A percentile compares a stretch with the other conserved stretches of the same genome.
These are phyloP conservation scores for Thermoascus crustaceus DNA, from an alignment of 2,329 filamentous ascomycete species.

Conservation along the genomic window DNA sequence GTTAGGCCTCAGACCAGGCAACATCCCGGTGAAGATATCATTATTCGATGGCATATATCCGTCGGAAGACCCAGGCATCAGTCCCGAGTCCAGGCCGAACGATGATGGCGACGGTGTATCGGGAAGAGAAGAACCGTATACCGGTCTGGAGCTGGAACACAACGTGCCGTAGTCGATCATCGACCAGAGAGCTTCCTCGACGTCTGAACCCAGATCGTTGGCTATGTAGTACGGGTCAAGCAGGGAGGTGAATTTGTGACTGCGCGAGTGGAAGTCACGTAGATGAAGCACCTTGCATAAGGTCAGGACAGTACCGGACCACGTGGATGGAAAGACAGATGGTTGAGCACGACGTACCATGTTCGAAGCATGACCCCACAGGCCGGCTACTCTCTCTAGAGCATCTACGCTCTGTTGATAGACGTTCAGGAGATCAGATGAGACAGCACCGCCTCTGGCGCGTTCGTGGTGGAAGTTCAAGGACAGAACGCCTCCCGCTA, in stretches of 20 bases:
- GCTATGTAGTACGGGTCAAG: constrained; percentile 11
- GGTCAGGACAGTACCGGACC: not conserved
- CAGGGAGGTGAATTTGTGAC: constrained; percentile 10
- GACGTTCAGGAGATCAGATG: too few species aligned
- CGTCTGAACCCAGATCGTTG: constrained; percentile 12
- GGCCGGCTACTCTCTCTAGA: too few species aligned
- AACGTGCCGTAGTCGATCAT: constrained; percentile 18
- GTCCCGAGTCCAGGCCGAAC: not conserved
- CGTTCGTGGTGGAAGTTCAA: too few species aligned
- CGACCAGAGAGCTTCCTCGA: constrained; percentile 12
- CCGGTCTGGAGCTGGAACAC: not conserved
- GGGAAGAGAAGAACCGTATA: not conserved
- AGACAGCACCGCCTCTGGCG: too few species aligned
- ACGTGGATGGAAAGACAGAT: not conserved
- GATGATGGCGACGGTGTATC: not conserved
- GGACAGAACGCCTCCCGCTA: too few species aligned
- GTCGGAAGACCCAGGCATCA: not conserved
- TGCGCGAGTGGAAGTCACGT: constrained; percentile 15
- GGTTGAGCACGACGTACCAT: constrained; percentile 14
- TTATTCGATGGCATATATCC: not conserved
- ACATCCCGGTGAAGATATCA: not conserved
- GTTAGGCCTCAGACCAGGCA: too few species aligned
- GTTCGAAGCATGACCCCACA: constrained; percentile 16
- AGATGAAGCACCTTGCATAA: constrained; percentile 12
- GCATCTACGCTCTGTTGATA: too few species aligned